Evolutionary conservation across 441 rosid genomes (phyloP).

Genomic region (Syzygium malaccense): DNA sequence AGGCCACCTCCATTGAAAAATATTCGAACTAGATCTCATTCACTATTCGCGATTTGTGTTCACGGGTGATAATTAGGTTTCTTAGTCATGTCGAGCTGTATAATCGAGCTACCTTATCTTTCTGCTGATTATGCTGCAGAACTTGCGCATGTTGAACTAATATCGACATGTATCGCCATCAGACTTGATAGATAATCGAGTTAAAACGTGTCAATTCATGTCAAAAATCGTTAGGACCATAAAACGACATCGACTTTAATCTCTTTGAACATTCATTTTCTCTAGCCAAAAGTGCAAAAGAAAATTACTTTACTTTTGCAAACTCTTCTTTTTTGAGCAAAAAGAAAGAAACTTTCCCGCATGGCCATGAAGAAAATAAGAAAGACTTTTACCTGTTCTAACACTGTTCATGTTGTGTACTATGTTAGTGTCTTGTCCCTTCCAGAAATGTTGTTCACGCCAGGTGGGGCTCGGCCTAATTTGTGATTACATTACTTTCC

Average conservation of each 20-base stretch:
- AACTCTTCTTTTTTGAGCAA: background rate
- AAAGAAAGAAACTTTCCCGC: background rate
- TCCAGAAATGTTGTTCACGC: background rate
- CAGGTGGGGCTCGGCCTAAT: background rate
- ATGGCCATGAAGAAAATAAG: background rate
- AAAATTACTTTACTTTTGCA: background rate
- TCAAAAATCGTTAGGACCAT: background rate
- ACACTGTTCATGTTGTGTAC: background rate
- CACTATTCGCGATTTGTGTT: background rate
- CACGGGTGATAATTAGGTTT: background rate
- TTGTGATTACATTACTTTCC: background rate
- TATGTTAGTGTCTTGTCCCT: background rate
- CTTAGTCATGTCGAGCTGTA: background rate
- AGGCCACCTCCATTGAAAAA: background rate
- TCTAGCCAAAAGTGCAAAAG: background rate
- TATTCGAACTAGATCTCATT: background rate
- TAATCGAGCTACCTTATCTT: background rate
- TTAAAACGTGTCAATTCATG: accelerated
- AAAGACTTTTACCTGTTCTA: background rate
- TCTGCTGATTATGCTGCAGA: background rate
- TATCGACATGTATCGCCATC: accelerated
- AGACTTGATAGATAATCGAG: accelerated
- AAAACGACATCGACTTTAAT: background rate
- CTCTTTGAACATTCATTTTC: background rate
- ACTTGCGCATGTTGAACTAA: background rate